Evolutionary conservation across 371 early-diverging fungal species (phyloP), one percentile per base, ranked within the genome.

Genomic region (Mortierella sp.): DNA sequence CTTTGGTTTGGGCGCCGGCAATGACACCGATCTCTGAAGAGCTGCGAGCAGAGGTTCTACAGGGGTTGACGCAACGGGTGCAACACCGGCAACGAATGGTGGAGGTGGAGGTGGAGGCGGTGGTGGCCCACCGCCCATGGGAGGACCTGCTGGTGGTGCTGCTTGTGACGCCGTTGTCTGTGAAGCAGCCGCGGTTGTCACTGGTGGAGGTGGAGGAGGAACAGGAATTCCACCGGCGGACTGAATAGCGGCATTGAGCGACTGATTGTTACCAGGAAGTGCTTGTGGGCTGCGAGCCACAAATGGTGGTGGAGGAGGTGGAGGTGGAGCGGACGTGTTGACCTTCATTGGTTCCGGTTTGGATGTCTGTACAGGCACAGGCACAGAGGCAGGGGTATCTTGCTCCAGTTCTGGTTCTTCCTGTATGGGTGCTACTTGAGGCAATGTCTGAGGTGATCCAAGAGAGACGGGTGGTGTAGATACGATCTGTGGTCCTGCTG

Each of bases 41-140:
- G 41, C 40, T 8, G 87, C 75, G 11, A 83, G 80, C 41, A 76
- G 70, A 2, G 88, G 85, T 13, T 73, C 76, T 11, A 70, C 31
- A 44, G 44, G 45, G 2, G 61, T 4, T 37, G 34, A 13, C 24
- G 22, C 29, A 14, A 39, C 10, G 4, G 61, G 41, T 11, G 34
- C 44, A 34, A 53, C 9, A 10, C 66, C 64, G 22, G 71, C 52
- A 29, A 48, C 26, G 40, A 63, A 53, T 24, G 80, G 66, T 61
- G 71, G 73, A 29, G 77, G 78, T 14, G 80, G 79, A 11, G 77
- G 77, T 29, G 79, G 79, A 6, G 77, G 74, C 4, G 70, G 71
- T 4, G 74, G 68, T 1, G 71, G 68, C 24, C 65, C 70, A 3
- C 24, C 47, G 3, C 68, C 47, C 31, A 43, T 45, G 16, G 43